Percentiles rank a stretch among this genome's conserved stretches.
These are phyloP conservation scores for Penicillium salamii DNA, from an alignment of 495 filamentous ascomycete species.

Conservation along the genomic window DNA sequence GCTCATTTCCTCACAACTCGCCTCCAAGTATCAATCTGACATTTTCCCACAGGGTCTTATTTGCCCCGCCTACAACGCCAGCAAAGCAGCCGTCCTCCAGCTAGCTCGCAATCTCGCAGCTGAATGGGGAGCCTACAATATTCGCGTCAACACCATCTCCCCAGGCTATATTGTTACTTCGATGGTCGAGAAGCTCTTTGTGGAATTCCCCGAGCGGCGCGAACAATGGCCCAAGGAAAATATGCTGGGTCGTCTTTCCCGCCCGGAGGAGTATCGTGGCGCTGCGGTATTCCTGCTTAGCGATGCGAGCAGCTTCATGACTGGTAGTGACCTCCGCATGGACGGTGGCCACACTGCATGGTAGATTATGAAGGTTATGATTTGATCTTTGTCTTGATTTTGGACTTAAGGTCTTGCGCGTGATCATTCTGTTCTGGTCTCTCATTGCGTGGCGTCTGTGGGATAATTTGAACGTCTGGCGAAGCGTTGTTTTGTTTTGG, in stretches of 20 bases:
- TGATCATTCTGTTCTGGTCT: constrained; percentile 8
- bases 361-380: constrained; percentile 39
- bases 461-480: constrained; percentile 2
- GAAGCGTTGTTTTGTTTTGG: constrained; percentile 5
- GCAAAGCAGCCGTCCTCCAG: constrained; percentile 84
- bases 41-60: constrained; percentile 53
- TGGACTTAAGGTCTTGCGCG: constrained; percentile 1
- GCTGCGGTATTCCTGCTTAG: constrained; percentile 82
- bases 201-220: constrained; percentile 69
- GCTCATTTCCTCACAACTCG: neutral
- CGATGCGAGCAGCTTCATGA: constrained; percentile 87
- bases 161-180: constrained; percentile 94
- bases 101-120: constrained; percentile 80
- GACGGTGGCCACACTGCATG: constrained; percentile 81
- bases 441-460: constrained; percentile 26
- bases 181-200: constrained; percentile 81
- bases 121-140: constrained; percentile 83
- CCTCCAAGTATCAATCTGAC: neutral
- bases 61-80: constrained; percentile 85
- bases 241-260: constrained; percentile 80
- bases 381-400: neutral
- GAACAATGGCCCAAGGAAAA: constrained; percentile 82
- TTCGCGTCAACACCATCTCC: constrained; percentile 93
- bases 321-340: constrained; percentile 72
- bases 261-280: constrained; percentile 76